Conservation (phyloP, 768 basidiomycete species). For the Tricholoma bakamatsutake region DNA sequence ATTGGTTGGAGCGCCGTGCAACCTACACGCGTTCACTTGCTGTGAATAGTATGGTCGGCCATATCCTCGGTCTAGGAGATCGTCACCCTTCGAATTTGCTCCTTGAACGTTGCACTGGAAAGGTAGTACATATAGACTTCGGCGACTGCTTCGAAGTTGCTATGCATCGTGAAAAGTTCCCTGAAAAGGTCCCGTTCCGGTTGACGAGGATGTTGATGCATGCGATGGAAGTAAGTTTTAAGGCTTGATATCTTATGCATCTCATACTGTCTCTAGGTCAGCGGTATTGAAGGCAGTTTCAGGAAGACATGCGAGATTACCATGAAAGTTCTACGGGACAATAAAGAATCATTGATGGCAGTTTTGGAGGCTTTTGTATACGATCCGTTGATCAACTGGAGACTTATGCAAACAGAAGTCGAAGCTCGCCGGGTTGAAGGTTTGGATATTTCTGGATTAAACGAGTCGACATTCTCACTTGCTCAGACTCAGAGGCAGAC, state of each 20-base stretch:
- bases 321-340: conserved; percentile 94
- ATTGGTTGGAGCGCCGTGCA: conserved; percentile 95
- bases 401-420: conserved; percentile 80
- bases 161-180: conserved; percentile 98
- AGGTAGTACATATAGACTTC: conserved; percentile 95
- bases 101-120: conserved; percentile 85
- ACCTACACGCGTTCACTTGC: conserved; percentile 95
- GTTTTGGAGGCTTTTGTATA: conserved; percentile 98
- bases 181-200: conserved; percentile 97
- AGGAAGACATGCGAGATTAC: conserved; percentile 93
- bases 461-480: conserved; percentile 2
- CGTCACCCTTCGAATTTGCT: conserved; percentile 95
- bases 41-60: conserved; percentile 97
- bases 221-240: conserved; percentile 85
- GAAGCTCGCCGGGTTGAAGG: conserved; percentile 69
- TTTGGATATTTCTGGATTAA: conserved; percentile 19
- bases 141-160: conserved; percentile 99
- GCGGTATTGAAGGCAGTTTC: conserved; percentile 97
- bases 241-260: neutral
- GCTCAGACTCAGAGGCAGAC: conserved; percentile 37
- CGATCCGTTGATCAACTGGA: conserved; percentile 97
- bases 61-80: conserved; percentile 96
- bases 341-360: conserved; percentile 99
- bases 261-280: conserved; percentile 51
- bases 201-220: conserved; percentile 97